Evolutionary conservation across 805 yeast species (phyloP), one percentile per base, ranked within the genome.

Genomic region (Priceomyces haplophilus): DNA sequence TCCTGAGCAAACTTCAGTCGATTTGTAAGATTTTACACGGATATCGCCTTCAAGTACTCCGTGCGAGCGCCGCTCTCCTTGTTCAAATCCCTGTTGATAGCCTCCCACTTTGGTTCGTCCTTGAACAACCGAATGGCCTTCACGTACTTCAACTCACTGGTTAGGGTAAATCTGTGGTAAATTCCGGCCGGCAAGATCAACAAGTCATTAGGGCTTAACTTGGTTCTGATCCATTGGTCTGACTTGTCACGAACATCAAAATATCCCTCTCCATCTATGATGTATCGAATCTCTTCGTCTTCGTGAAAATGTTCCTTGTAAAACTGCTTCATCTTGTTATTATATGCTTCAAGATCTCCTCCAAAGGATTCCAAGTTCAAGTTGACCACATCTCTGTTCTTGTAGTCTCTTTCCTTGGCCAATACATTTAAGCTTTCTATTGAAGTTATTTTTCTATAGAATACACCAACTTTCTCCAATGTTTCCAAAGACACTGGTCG

Each of bases 71-170:
- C 60, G n/a, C 67, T 59, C 19, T 49, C 41, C 27, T 54, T 54
- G 24, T 60, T 57, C 24, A 59, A 57, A 25, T 87, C 86, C 46
- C 95, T 77, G 56, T 80, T 78, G 55, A 86, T 76, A 7, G 97
- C 95, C 27, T 83, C 79, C 99, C 99, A 91, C 61, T 89, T 91
- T 20, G 98, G 98, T 67, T 90, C 96, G 53, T 88, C 97, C 62
- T 88, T 80, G 70, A 91, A 91, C 53, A 91, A 66, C 51, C 99
- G 73, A 55, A 86, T 61, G 3, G 98, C 96, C 45, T 78, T 76
- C 51, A 91, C 83, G 51, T 76, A 76, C 60, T 81, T 79, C 38
- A 67, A 57, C 15, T 58, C 55, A 34, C 70, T 64, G 7, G 88
- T 75, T 49, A 91, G 72, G 1, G 97, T 88, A 64, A 91, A 91